Percentiles rank a stretch among this genome's conserved stretches.
Conservation (phyloP, 495 filamentous ascomycete species). For the Aspergillus kassunensis region DNA sequence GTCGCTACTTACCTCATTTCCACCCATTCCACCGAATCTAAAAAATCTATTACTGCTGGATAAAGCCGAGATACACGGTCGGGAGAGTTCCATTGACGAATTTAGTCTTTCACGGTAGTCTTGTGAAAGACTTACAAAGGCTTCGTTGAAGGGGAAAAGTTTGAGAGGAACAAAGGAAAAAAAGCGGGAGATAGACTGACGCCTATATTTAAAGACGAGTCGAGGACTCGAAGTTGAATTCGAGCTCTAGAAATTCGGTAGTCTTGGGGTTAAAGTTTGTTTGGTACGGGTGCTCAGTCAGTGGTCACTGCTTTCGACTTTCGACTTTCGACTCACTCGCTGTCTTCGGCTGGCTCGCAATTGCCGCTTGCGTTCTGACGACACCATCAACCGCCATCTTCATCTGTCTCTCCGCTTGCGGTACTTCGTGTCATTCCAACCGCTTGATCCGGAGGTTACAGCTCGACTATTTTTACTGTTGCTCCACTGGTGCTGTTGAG, state of each 20-base stretch:
- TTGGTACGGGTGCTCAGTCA: conserved; percentile 29
- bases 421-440: conserved; percentile 1
- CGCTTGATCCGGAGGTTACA: conserved; percentile 4
- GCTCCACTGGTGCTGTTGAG: conserved; percentile 15
- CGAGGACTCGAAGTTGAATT: too few relatives aligned
- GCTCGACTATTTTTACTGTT: conserved; percentile 1
- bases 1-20: conserved; percentile 6
- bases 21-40: conserved; percentile 9
- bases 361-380: conserved; percentile 36
- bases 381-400: conserved; percentile 22
- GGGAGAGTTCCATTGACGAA: conserved; percentile 7
- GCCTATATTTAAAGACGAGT: too few relatives aligned
- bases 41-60: conserved; percentile 2
- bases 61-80: conserved; percentile 13
- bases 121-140: conserved; percentile 8
- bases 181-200: too few relatives aligned
- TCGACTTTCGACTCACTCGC: conserved; percentile 19
- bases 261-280: conserved; percentile 35
- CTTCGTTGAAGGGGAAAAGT: too few relatives aligned
- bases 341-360: conserved; percentile 14
- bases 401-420: conserved; percentile 17
- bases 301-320: background rate
- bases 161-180: conserved; percentile 10
- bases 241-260: too few relatives aligned
- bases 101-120: conserved; percentile 3